phyloP scores from a whole-genome alignment of 805 yeast genomes.

The Hanseniaspora nectarophila region DNA sequence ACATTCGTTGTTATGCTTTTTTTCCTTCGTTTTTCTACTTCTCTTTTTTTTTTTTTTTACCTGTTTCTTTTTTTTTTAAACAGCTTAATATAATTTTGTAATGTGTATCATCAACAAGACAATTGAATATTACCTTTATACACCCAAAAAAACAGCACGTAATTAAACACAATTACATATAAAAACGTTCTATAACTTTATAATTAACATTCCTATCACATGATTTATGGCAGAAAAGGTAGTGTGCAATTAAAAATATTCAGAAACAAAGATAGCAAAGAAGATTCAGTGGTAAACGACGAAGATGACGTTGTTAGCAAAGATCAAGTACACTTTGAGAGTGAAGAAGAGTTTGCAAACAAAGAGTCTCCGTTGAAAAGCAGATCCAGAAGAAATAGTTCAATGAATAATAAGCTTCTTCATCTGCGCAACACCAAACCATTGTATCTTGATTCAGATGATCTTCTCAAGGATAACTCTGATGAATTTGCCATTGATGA shows the following conservation, averaged over 20 bases:
- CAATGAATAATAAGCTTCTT: neutral
- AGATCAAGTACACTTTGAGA: neutral
- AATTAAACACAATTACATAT: neutral
- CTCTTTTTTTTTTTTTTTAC: too few species aligned
- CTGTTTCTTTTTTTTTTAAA: too few species aligned
- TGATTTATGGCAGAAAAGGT: slow-evolving; percentile 26
- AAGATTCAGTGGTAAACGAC: neutral
- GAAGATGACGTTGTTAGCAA: neutral
- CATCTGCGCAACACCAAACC: slow-evolving; percentile 17
- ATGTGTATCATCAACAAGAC: too few species aligned
- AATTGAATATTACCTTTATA: neutral
- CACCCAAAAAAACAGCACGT: neutral
- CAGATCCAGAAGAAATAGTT: neutral
- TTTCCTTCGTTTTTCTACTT: too few species aligned
- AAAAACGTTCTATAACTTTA: too few species aligned
- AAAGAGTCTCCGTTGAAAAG: neutral
- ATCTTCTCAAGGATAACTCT: slow-evolving; percentile 4
- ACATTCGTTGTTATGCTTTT: too few species aligned
- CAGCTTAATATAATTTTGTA: too few species aligned
- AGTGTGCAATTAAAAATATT: slow-evolving; percentile 28
- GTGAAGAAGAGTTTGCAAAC: neutral
- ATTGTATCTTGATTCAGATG: slow-evolving; percentile 12
- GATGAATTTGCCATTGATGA: neutral
- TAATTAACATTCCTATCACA: neutral
- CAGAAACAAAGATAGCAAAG: slow-evolving; percentile 23